Percentiles rank a stretch among this genome's conserved stretches.
phyloP scores from a whole-genome alignment of 805 yeast species.

The Metschnikowia continentalis region DNA sequence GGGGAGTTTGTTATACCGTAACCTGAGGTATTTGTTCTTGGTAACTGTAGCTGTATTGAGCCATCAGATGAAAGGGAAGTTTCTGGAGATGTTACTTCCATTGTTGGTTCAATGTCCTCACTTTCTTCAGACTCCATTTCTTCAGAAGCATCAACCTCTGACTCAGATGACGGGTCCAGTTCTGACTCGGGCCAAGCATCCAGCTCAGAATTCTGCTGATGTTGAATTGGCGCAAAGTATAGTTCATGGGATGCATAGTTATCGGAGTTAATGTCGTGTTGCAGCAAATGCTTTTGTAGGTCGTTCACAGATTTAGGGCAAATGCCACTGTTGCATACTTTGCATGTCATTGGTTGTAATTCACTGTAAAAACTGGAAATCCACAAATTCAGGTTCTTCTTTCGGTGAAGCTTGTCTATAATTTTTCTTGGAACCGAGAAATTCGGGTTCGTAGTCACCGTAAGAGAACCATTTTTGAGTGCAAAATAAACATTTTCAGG shows the following conservation, averaged over 20 bases:
- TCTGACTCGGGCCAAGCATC: neutral
- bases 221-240: neutral
- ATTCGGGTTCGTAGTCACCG: neutral
- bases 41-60: too few relatives aligned
- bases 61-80: too few relatives aligned
- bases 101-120: neutral
- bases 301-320: neutral
- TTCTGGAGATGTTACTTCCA: neutral
- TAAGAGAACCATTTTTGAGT: neutral
- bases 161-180: neutral
- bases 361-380: neutral
- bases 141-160: neutral
- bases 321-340: neutral
- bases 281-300: conserved; percentile 4
- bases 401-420: neutral
- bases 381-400: neutral
- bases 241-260: neutral
- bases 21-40: too few relatives aligned
- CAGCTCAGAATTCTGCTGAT: neutral
- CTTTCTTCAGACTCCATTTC: neutral
- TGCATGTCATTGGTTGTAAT: neutral
- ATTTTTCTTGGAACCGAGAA: neutral
- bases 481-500: neutral
- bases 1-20: too few relatives aligned
- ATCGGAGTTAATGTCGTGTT: conserved; percentile 6